Conservation (phyloP, 768 basidiomycete genomes). For the Agaricus subrufescens region DNA sequence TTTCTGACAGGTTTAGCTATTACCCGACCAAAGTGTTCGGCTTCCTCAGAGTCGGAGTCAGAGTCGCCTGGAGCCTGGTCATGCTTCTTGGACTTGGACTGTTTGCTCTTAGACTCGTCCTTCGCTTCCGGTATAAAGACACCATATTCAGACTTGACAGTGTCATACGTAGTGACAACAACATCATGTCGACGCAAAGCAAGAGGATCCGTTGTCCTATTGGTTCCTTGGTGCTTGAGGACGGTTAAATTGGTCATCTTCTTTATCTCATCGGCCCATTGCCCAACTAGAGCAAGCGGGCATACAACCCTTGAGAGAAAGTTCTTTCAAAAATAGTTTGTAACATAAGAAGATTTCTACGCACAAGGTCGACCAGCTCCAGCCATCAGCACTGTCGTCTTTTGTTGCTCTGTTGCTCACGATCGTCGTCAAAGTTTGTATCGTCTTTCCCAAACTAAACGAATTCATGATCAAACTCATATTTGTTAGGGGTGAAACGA, state of each 20-base stretch:
- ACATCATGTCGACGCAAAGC: conserved; percentile 55
- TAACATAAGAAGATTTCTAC: conserved; percentile 17
- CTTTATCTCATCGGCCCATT: conserved; percentile 86
- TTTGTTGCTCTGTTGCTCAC: conserved; percentile 73
- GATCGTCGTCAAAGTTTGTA: conserved; percentile 86
- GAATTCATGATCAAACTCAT: background rate
- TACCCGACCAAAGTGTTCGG: conserved; percentile 41
- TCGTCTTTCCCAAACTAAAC: conserved; percentile 80
- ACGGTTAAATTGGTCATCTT: conserved; percentile 70
- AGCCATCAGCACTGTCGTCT: conserved; percentile 68
- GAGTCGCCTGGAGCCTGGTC: conserved; percentile 11
- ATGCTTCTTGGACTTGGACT: conserved; percentile 30
- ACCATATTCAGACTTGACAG: conserved; percentile 74
- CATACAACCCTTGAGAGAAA: conserved; percentile 64
- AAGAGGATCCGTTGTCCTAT: conserved; percentile 61
- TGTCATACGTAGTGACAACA: conserved; percentile 86
- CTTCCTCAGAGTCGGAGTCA: conserved; percentile 33
- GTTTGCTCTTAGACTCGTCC: conserved; percentile 42
- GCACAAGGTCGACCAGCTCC: conserved; percentile 66
- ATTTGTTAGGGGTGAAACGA: background rate
- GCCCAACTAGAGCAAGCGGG: conserved; percentile 81
- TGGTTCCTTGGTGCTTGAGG: conserved; percentile 78
- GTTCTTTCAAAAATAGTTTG: background rate
- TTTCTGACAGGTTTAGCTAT: conserved; percentile 32
- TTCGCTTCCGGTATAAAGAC: conserved; percentile 45